Percentiles rank a stretch among this genome's conserved stretches.
Conservation (phyloP, 192 early-diverging fungal genomes). For the Linnemannia elongata region DNA sequence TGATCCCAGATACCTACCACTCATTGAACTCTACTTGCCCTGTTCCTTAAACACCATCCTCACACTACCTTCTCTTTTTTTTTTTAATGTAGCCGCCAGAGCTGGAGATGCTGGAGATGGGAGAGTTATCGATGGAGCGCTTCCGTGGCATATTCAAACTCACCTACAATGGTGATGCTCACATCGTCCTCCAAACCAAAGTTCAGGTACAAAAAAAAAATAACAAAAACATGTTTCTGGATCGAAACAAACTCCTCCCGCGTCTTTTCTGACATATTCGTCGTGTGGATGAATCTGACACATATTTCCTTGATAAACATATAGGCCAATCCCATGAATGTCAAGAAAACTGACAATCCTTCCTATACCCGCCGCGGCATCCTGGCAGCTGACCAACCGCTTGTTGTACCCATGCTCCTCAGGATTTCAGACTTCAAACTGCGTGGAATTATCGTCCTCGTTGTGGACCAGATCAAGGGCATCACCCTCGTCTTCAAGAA, state of each 20-base stretch:
- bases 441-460: constrained; percentile 92
- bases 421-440: constrained; percentile 91
- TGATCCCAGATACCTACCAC: too few species aligned
- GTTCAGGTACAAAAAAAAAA: constrained; percentile 78
- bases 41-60: not conserved
- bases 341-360: constrained; percentile 68
- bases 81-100: constrained; percentile 82
- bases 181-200: constrained; percentile 90
- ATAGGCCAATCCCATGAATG: constrained; percentile 87
- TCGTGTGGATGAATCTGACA: constrained; percentile 6
- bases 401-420: constrained; percentile 96
- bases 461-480: constrained; percentile 93
- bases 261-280: not conserved
- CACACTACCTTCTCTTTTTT: not conserved
- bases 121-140: constrained; percentile 93
- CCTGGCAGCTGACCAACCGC: constrained; percentile 91
- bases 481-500: constrained; percentile 98
- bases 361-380: constrained; percentile 75
- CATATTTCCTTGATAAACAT: not conserved
- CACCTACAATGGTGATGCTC: constrained; percentile 93
- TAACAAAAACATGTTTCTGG: not conserved
- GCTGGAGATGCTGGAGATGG: constrained; percentile 97
- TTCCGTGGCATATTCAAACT: constrained; percentile 98
- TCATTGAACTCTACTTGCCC: too few species aligned
- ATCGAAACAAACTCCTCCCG: not conserved